phyloP scores from a whole-genome alignment of 2,329 filamentous ascomycete genomes.

The Alternaria gansuensis region DNA sequence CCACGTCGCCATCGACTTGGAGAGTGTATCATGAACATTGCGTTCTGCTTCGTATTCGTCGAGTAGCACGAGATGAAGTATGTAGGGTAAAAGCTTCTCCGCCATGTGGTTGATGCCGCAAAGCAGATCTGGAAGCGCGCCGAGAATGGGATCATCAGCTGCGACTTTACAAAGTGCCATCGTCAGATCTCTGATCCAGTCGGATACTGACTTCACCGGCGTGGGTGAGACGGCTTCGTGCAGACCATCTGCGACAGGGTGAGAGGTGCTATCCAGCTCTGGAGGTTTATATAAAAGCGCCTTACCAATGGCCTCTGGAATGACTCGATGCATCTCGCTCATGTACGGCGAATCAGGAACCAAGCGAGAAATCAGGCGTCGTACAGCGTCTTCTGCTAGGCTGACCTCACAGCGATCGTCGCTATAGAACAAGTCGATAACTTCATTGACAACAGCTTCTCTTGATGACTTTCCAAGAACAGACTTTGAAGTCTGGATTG shows the following conservation, averaged over 20 bases:
- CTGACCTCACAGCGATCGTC: constrained; percentile 54
- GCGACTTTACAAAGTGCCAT: constrained; percentile 62
- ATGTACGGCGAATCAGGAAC: constrained; percentile 34
- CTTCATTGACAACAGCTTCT: constrained; percentile 49
- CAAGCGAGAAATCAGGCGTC: constrained; percentile 44
- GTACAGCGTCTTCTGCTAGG: constrained; percentile 55
- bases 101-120: constrained; percentile 73
- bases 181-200: constrained; percentile 71
- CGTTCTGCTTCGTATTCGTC: constrained; percentile 71
- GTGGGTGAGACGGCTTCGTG: constrained; percentile 30
- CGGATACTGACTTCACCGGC: constrained; percentile 31
- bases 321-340: constrained; percentile 41
- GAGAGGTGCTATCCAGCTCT: constrained; percentile 15
- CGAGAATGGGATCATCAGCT: constrained; percentile 72
- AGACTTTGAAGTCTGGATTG: constrained; percentile 29
- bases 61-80: constrained; percentile 82
- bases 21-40: constrained; percentile 66
- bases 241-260: constrained; percentile 22
- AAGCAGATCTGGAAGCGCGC: constrained; percentile 72
- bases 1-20: constrained; percentile 70
- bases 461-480: constrained; percentile 42
- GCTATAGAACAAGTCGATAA: constrained; percentile 52
- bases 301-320: constrained; percentile 43
- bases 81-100: constrained; percentile 78
- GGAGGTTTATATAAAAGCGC: constrained; percentile 40